Base-by-base conservation (phyloP, 1,139 yeast species). In the Saccharomyces hybrid region DNA sequence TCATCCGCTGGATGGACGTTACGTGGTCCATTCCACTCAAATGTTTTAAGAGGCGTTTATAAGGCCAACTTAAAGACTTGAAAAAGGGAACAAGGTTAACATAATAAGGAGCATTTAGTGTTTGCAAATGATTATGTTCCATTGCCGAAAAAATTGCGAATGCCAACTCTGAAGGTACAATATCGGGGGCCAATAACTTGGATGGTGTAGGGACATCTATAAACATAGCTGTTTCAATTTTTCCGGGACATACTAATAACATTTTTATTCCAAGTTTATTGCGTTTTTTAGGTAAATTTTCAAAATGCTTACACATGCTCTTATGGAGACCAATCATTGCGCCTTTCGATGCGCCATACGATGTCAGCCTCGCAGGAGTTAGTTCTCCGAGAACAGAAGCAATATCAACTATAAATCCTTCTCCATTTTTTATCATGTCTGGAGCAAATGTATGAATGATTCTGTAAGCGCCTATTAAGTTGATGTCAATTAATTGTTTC, bases 261-360 rank as follows among this genome's bases (percentile, higher is more conserved):
- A 96, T 85, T 61, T 83, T 84, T 23, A 90, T 79, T 4, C 49
- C 52, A 14, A 44, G 25, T 7, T 49, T 47, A n/a, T 44, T 29
- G 0, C 71, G 68, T 53, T 71, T 72, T 4, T 25, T 5, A 4
- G 78, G 71, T 0, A 84, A 84, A 0, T 79, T 74, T 0, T 84
- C 84, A 41, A 88, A 67, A 65, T 88, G 95, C 60, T 82, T 81
- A 1, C 50, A 82, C 46, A 91, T 72, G 0, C 93, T 83, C 65
- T 88, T 96, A 66, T 91, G 97, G 49, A 90, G 72, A 0, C 95
- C 90, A 52, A 91, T 79, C 31, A 88, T 70, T 0, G 96, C 97
- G 0, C 96, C 85, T 68, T 91, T 91, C 7, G 95, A 81, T 0
- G 97, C 96, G 0, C 96, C 96, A 64, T 91, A 91, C 0, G 88